Percentiles rank a stretch among this genome's conserved stretches.
These are phyloP conservation scores for Alternaria brassicae DNA, from an alignment of 2,329 filamentous ascomycete genomes.

Conservation along the genomic window DNA sequence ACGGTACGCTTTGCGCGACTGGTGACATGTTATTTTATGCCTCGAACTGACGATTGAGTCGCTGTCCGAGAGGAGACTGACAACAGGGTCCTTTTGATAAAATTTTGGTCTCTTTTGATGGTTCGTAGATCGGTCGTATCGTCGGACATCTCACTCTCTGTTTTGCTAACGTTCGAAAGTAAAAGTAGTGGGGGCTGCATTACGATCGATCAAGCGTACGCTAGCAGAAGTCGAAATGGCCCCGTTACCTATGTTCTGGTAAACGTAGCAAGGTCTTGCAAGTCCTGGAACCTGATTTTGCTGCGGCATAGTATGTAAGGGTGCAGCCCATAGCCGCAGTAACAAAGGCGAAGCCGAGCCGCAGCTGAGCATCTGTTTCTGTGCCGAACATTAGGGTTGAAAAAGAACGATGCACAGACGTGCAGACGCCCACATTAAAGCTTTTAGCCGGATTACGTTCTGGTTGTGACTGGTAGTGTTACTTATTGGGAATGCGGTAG, in stretches of 20 bases:
- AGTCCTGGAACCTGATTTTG: not conserved
- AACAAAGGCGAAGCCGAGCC: not conserved
- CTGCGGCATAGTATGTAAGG: not conserved
- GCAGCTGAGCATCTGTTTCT: not conserved
- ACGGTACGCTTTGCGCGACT: not conserved
- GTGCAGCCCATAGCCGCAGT: constrained; percentile 2
- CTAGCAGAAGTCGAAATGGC: not conserved
- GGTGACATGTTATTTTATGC: not conserved
- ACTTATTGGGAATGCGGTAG: not conserved
- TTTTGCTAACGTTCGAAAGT: not conserved
- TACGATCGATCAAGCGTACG: not conserved
- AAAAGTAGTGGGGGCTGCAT: not conserved
- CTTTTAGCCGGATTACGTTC: not conserved
- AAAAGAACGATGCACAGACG: not conserved
- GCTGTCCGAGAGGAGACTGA: not conserved
- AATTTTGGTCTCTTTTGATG: not conserved
- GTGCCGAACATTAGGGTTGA: not conserved
- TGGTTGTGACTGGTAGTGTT: not conserved
- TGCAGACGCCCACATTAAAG: not conserved
- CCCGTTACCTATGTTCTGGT: not conserved
- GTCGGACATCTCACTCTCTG: not conserved
- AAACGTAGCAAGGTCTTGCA: not conserved
- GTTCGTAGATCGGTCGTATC: not conserved
- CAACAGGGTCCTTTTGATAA: no score
- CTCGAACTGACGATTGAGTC: not conserved